Conservation (phyloP, 2,329 filamentous ascomycete species). For the Calonectria naviculata region DNA sequence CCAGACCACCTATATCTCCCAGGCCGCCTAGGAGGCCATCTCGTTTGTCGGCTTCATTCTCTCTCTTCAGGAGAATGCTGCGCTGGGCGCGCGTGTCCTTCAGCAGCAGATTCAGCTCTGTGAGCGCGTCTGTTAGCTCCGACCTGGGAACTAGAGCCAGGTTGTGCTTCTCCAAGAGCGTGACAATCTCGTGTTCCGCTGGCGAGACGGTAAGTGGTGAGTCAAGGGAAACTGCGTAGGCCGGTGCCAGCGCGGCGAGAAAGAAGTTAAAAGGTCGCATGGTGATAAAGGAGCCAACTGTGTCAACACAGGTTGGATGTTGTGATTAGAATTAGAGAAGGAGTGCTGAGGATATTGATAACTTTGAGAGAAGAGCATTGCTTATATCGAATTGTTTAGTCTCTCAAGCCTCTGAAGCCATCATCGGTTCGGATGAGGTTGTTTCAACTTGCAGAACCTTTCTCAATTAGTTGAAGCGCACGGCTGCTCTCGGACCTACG, state of each 20-base stretch:
- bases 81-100: neutral
- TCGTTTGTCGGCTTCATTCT: neutral
- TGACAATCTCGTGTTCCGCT: slow-evolving; percentile 52
- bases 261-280: slow-evolving; percentile 51
- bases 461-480: neutral
- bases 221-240: slow-evolving; percentile 45
- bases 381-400: neutral
- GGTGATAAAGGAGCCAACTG: neutral
- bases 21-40: neutral
- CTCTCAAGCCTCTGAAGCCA: neutral
- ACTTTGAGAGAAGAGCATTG: neutral
- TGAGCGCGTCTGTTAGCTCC: slow-evolving; percentile 56
- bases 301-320: neutral
- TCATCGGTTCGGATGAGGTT: neutral
- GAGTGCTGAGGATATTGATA: neutral
- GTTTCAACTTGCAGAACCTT: neutral
- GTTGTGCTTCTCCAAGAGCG: slow-evolving; percentile 55
- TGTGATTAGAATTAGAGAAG: neutral
- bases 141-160: slow-evolving; percentile 57
- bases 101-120: slow-evolving; percentile 54
- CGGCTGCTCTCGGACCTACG: neutral
- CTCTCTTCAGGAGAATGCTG: neutral
- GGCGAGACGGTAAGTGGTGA: slow-evolving; percentile 34
- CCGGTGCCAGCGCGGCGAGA: slow-evolving; percentile 47
- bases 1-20: slow-evolving; percentile 27